Base-by-base conservation (phyloP, 129 eudicot genomes). In the Pulicaria dysenterica region DNA sequence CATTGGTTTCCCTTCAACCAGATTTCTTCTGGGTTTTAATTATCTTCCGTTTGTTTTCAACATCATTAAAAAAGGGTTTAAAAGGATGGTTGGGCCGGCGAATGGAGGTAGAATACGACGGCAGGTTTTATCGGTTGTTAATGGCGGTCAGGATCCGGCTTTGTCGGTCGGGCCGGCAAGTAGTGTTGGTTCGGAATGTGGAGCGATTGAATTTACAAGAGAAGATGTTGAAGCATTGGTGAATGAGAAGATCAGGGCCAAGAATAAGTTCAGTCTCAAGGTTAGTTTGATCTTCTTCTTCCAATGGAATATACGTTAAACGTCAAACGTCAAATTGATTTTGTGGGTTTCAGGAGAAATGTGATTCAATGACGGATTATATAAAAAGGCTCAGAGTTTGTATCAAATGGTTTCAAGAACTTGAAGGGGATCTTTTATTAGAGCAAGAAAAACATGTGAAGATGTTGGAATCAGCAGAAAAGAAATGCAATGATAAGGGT, bases 151-250 rank as follows among this genome's bases (percentile, higher is more conserved):
- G 64, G 92, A 93, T 76, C 86, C 82, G 39, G 75, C 72, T 57
- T 73, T 75, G 38, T 75, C 60, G 89, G 86, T 79, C 54, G 86
- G 82, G 36, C 81, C 90, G 36, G 85, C 86, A 1, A 90, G 97
- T 64, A 63, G 64, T 54, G 82, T 8, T 1, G 89, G 88, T 17
- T 94, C 97, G 17, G 96, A 90, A 50, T 78, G 73, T 61, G 89
- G 88, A 39, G 71, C 43, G 13, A 73, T 79, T 68, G 99, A 94
- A 55, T 94, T 94, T 59, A 88, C 90, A 1, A 88, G 72, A 61
- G 96, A 86, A 58, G 95, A 90, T 67, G 93, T 90, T 49, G 99
- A 94, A 67, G 86, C 89, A 15, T 88, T 94, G 79, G 73, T 94
- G 62, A 83, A 64, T 67, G 97, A 94, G 91, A 94, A 84, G 86